Percentiles rank a stretch among this genome's conserved stretches.
phyloP scores from a whole-genome alignment of 2,329 filamentous ascomycete species.

The Verticillium longisporum region DNA sequence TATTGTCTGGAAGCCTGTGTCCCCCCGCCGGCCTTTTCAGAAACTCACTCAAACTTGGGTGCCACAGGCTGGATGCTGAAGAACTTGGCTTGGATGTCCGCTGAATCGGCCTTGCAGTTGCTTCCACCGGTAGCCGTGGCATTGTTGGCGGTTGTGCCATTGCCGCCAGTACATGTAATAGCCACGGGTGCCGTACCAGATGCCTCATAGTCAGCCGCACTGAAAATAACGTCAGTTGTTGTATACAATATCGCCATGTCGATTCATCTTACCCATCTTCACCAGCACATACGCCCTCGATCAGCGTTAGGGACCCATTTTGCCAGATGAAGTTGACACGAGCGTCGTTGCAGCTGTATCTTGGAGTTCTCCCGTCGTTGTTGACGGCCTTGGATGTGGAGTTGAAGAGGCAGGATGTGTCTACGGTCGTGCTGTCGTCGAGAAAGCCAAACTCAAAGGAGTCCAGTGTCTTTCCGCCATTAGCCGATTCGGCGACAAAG shows the following conservation, averaged over 20 bases:
- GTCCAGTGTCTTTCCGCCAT: constrained; percentile 23
- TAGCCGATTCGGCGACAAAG: constrained; percentile 26
- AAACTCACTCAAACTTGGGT: neutral
- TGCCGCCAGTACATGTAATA: constrained; percentile 5
- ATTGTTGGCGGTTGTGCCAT: neutral
- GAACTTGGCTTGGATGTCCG: constrained; percentile 20
- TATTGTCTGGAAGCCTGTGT: too few species aligned
- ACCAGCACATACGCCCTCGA: constrained; percentile 36
- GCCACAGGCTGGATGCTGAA: constrained; percentile 20
- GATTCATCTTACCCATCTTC: constrained; percentile 23
- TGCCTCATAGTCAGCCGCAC: constrained; percentile 21
- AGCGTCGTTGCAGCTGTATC: constrained; percentile 35
- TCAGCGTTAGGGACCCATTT: constrained; percentile 27
- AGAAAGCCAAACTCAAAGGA: constrained; percentile 32
- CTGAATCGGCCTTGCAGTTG: constrained; percentile 16
- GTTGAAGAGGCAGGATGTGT: constrained; percentile 37
- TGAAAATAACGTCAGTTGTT: constrained; percentile 8
- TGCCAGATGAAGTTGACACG: constrained; percentile 37
- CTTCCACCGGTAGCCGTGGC: neutral
- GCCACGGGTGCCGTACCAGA: constrained; percentile 17
- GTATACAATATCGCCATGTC: neutral
- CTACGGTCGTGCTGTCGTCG: constrained; percentile 30
- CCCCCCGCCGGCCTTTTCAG: neutral
- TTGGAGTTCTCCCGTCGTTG: constrained; percentile 20
- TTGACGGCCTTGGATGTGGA: constrained; percentile 29